These are phyloP conservation scores for Teunomyces panamensis DNA, from an alignment of 805 yeast species.

Conservation along the genomic window DNA sequence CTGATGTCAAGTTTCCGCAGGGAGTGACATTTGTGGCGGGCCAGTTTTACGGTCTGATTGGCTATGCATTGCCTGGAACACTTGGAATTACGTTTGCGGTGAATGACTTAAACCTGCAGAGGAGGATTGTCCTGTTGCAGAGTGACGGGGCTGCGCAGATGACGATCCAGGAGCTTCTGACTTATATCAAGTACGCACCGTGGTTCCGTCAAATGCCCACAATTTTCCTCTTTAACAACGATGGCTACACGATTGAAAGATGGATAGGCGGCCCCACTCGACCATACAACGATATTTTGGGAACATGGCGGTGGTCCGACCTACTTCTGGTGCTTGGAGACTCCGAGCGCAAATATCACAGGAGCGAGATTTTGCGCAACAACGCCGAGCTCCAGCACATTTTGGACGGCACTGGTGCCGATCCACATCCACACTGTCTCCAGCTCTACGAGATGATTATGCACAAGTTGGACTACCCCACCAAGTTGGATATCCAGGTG, in stretches of 20 bases:
- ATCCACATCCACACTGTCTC: constrained; percentile 15
- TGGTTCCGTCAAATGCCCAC: constrained; percentile 50
- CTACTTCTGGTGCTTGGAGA: constrained; percentile 66
- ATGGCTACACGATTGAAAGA: constrained; percentile 89
- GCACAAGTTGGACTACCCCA: constrained; percentile 26
- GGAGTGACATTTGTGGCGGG: constrained; percentile 57
- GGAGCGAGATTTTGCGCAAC: constrained; percentile 17
- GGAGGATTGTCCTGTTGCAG: constrained; percentile 69
- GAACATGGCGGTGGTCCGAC: constrained; percentile 77
- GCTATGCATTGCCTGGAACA: constrained; percentile 83
- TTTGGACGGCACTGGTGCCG: not conserved
- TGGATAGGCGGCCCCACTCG: constrained; percentile 75
- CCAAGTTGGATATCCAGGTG: constrained; percentile 15
- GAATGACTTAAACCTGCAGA: constrained; percentile 46
- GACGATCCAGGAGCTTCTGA: constrained; percentile 83
- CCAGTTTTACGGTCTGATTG: constrained; percentile 80
- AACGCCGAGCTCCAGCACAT: constrained; percentile 19
- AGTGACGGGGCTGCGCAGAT: constrained; percentile 96
- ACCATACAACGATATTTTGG: constrained; percentile 77
- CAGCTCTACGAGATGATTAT: constrained; percentile 25
- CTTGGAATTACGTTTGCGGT: constrained; percentile 78
- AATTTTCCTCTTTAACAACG: constrained; percentile 74
- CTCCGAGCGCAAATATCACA: constrained; percentile 18
- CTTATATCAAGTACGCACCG: constrained; percentile 51
- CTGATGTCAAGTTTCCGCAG: constrained; percentile 62